Conservation (phyloP, 1,139 yeast genomes). For the Magnusiomyces fungicola region DNA sequence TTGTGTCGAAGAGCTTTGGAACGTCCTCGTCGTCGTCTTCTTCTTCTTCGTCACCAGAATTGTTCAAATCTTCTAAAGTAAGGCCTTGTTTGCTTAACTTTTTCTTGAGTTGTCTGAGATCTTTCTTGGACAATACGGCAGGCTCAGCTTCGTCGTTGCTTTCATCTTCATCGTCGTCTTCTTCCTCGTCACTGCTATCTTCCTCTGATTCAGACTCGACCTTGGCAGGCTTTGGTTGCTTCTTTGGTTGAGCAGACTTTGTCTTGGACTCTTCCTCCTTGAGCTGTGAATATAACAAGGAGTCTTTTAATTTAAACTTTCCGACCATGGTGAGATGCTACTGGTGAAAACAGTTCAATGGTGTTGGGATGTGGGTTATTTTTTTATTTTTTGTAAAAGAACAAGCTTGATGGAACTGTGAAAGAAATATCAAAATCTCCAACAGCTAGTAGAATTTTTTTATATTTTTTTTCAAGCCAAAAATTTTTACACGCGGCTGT, state of each 20-base stretch:
- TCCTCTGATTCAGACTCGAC: too few species aligned
- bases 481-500: too few species aligned
- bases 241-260: background rate
- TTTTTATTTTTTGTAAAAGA: too few species aligned
- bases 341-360: too few species aligned
- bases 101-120: constrained; percentile 20
- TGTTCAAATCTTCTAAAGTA: constrained; percentile 16
- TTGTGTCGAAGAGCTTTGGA: constrained; percentile 14
- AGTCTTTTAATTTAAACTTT: constrained; percentile 3
- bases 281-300: constrained; percentile 1
- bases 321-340: too few species aligned
- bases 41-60: constrained; percentile 16
- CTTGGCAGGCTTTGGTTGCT: constrained; percentile 9
- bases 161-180: constrained; percentile 11
- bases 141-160: constrained; percentile 14
- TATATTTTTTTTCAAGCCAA: too few species aligned
- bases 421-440: too few species aligned
- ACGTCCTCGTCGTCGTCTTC: constrained; percentile 16
- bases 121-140: constrained; percentile 26
- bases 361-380: too few species aligned
- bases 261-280: background rate
- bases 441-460: too few species aligned
- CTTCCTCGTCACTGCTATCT: constrained; percentile 16
- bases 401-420: too few species aligned
- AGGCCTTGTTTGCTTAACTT: constrained; percentile 16